A percentile compares a stretch with the other conserved stretches of the same genome.
Evolutionary conservation across 257 asterid species (phyloP).

Genomic region (Plantago elongata): DNA sequence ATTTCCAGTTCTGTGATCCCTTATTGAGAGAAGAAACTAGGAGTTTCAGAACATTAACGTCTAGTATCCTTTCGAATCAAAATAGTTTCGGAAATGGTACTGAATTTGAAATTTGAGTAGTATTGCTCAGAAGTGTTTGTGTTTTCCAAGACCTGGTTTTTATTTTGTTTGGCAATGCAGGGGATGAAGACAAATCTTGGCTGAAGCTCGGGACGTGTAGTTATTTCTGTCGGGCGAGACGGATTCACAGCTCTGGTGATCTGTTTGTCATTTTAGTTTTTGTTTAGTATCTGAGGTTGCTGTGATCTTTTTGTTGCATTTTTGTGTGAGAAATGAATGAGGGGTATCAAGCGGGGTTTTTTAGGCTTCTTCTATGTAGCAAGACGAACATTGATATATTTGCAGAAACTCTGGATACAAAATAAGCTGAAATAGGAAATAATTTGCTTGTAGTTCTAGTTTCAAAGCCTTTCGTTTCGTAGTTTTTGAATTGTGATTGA

Average conservation of each 20-base stretch:
- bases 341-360: too few species aligned
- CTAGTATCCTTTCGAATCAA: slow-evolving; percentile 29
- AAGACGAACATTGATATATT: neutral
- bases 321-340: neutral
- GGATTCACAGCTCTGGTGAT: slow-evolving; percentile 80
- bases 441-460: too few species aligned
- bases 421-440: too few species aligned
- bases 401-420: neutral
- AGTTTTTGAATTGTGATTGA: neutral
- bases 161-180: slow-evolving; percentile 26
- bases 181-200: slow-evolving; percentile 22
- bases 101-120: neutral
- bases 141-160: slow-evolving; percentile 6
- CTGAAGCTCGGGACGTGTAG: slow-evolving; percentile 23
- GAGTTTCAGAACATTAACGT: slow-evolving; percentile 34
- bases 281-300: neutral
- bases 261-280: neutral
- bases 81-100: slow-evolving; percentile 45
- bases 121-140: neutral
- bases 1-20: slow-evolving; percentile 38
- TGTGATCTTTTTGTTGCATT: neutral
- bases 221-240: slow-evolving; percentile 27
- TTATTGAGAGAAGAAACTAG: slow-evolving; percentile 33
- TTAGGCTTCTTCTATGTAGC: too few species aligned
- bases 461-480: neutral